Conservation (phyloP, 768 basidiomycete genomes). For the Amanita pseudoporphyria region DNA sequence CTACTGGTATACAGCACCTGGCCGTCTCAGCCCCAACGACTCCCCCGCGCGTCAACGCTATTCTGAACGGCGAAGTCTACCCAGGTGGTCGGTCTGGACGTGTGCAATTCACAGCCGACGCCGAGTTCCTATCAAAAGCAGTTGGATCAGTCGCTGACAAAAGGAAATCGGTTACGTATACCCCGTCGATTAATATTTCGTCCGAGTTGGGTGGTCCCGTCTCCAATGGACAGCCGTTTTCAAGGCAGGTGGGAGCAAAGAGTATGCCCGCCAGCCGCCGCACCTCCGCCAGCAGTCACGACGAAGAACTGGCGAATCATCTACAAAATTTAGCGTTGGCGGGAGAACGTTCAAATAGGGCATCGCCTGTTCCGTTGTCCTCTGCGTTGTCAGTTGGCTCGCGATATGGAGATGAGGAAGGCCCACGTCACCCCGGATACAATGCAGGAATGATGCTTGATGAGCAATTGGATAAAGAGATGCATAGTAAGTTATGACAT, state of each 20-base stretch:
- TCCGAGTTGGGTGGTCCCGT: conserved; percentile 44
- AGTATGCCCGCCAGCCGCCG: conserved; percentile 91
- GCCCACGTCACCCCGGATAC: conserved; percentile 50
- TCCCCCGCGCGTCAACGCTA: conserved; percentile 69
- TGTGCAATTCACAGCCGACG: conserved; percentile 45
- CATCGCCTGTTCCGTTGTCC: conserved; percentile 46
- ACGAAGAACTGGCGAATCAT: conserved; percentile 72
- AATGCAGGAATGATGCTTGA: conserved; percentile 89
- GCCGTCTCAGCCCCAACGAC: conserved; percentile 88
- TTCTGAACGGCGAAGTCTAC: conserved; percentile 51
- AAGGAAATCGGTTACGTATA: conserved; percentile 81
- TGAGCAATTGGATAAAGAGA: conserved; percentile 88
- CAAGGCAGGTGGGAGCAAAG: conserved; percentile 68
- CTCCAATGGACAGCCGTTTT: conserved; percentile 42
- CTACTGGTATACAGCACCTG: conserved; percentile 54
- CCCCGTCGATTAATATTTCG: conserved; percentile 65
- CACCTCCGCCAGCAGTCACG: conserved; percentile 80
- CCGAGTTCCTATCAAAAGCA: conserved; percentile 55
- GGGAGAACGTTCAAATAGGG: conserved; percentile 48
- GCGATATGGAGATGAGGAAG: conserved; percentile 51
- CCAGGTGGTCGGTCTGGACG: conserved; percentile 31
- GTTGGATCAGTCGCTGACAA: conserved; percentile 67
- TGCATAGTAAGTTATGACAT: conserved; percentile 62
- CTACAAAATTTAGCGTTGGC: conserved; percentile 63
- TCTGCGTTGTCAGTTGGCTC: conserved; percentile 42